Percentiles rank a stretch among this genome's conserved stretches.
Evolutionary conservation across 225 moss, liverwort and hornwort species (phyloP).

Genomic region (Takakia lepidozioides): DNA sequence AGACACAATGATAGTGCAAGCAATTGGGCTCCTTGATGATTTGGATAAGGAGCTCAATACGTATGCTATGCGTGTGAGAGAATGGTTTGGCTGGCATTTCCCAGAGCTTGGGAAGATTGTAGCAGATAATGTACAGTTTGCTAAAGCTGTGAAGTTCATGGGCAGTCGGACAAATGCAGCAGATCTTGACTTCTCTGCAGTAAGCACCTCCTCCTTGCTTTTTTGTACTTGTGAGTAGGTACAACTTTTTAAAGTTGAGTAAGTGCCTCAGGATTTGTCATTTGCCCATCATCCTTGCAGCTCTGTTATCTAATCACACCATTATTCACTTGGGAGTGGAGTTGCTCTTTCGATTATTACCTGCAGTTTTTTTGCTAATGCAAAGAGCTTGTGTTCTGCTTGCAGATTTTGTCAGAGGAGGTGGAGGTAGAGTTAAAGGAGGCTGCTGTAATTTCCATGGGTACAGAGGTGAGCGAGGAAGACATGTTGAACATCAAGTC

Average conservation of each 20-base stretch:
- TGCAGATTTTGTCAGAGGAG: conserved; percentile 67
- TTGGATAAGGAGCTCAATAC: conserved; percentile 91
- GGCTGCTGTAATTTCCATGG: conserved; percentile 80
- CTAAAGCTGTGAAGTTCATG: conserved; percentile 64
- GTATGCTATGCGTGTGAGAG: conserved; percentile 86
- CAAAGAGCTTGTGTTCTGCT: neutral
- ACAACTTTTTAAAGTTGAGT: too few relatives aligned
- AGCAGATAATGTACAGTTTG: conserved; percentile 75
- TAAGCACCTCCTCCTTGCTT: conserved; percentile 13
- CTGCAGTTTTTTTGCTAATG: too few relatives aligned
- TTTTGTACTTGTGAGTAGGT: too few relatives aligned
- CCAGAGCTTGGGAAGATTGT: conserved; percentile 79
- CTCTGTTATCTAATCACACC: too few relatives aligned
- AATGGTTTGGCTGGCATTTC: conserved; percentile 95
- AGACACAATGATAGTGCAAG: conserved; percentile 94
- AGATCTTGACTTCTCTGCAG: conserved; percentile 64
- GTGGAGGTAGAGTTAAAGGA: conserved; percentile 78
- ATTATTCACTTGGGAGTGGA: too few relatives aligned
- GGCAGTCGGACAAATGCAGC: conserved; percentile 63
- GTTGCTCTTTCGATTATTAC: too few relatives aligned
- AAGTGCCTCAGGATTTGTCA: too few relatives aligned
- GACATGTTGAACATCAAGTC: conserved; percentile 84
- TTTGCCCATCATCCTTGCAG: too few relatives aligned
- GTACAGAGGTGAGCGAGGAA: conserved; percentile 82
- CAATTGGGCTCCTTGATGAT: conserved; percentile 77